Base-by-base conservation (phyloP, 176 grass and related monocot species). In the Ampelocalamus luodianensis region DNA sequence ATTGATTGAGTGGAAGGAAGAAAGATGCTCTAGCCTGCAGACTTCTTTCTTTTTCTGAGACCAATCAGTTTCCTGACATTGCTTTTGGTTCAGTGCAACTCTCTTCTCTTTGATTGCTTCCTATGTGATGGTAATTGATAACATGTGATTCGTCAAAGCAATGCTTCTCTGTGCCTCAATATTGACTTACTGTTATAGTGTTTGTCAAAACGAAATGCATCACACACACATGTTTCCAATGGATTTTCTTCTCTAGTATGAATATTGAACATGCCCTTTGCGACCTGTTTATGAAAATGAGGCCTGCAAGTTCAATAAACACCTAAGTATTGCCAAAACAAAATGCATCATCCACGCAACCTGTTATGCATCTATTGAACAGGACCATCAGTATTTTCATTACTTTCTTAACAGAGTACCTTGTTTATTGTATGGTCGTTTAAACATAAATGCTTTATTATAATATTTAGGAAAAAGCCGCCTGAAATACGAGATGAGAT, bases 401-500 rank as follows among this genome's bases (percentile, higher is more conserved):
- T 23, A 70, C 61, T 71, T 15, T 46, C 12, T 10, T 79, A 54
- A 65, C 46, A 24, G 18, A 72, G 22, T 54, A 5, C 8, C 46
- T 73, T 80, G 18, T 37, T 23, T 43, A 24, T 66, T 82, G 16
- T 17, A 65, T 63, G 16, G 46, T 77, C 59, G 24, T 74, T 62
- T 67, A 67, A 78, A 53, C 53, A 67, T 74, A 58, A 58, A 46
- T 67, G 23, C 10, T 63, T 76, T 26, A 46, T 63, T 76, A 26
- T 80, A 45, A 55, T 61, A 84, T 74, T 70, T 80, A 98, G 96
- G 91, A 8, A 94, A 98, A 84, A 87, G 62, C 27, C 76, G 83
- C 44, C 63, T 94, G 83, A 96, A 92, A 74, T 96, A 92, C 10
- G 93, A 98, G 23, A 71, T 91, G 89, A 92, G 22, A 81, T 98